These are phyloP conservation scores for Heliamphora exappendiculata DNA, from an alignment of 148 eudicot species.

Conservation along the genomic window DNA sequence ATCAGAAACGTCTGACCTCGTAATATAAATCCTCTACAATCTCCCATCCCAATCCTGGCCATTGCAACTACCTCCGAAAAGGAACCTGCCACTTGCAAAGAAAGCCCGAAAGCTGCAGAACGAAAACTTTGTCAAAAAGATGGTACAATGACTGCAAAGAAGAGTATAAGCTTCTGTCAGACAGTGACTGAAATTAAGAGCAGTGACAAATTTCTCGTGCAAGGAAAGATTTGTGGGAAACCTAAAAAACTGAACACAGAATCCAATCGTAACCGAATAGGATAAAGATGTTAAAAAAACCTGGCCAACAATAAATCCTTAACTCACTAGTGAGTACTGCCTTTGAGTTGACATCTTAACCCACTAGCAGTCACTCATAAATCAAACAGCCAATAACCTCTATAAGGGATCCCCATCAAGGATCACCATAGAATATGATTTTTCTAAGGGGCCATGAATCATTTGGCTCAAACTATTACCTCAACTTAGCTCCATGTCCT, in stretches of 20 bases:
- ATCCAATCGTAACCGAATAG: neutral
- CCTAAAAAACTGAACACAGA: too few relatives aligned
- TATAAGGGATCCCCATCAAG: neutral
- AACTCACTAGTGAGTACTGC: neutral
- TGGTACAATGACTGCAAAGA: neutral
- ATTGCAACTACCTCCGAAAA: conserved; percentile 6
- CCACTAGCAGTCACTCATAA: neutral
- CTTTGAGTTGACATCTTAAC: neutral
- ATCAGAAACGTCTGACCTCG: conserved; percentile 10
- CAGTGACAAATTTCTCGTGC: neutral
- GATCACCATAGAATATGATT: neutral
- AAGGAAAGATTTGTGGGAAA: neutral
- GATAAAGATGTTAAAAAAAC: neutral
- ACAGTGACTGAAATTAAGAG: neutral
- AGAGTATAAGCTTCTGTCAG: neutral
- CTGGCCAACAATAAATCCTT: neutral
- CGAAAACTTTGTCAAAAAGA: neutral
- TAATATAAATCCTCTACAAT: neutral
- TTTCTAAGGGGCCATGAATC: neutral
- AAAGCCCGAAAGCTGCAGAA: conserved; percentile 4
- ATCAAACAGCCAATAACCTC: neutral
- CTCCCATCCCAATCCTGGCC: neutral
- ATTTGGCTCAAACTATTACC: neutral
- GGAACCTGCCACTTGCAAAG: neutral
- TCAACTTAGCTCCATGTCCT: neutral